These are phyloP conservation scores for Prillingera fragicola DNA, from an alignment of 1,284 basidiomycete species.

Conservation along the genomic window DNA sequence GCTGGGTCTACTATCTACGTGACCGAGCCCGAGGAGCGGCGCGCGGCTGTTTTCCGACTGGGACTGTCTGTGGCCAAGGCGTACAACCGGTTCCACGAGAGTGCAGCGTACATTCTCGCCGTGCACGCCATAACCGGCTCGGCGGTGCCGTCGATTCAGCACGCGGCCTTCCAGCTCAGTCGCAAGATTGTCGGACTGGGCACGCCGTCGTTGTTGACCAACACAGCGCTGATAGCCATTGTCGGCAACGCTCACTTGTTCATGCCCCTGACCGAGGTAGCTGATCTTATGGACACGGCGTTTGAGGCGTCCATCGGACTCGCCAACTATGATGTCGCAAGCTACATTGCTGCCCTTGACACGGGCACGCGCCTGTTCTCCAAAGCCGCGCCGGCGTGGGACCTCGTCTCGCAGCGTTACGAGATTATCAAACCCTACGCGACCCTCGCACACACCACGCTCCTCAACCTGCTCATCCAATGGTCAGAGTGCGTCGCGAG, in stretches of 20 bases:
- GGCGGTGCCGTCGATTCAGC: conserved; percentile 12
- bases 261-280: conserved; percentile 1
- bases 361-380: conserved; percentile 14
- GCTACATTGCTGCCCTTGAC: conserved; percentile 24
- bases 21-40: conserved; percentile 13
- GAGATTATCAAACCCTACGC: conserved; percentile 20
- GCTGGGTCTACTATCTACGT: conserved; percentile 30
- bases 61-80: conserved; percentile 22
- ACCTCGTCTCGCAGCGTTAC: conserved; percentile 14
- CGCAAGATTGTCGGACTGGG: conserved; percentile 7
- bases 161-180: conserved; percentile 9
- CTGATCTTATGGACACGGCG: conserved; percentile 2
- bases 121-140: conserved; percentile 19
- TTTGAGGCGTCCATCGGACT: conserved; percentile 20
- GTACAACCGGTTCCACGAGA: conserved; percentile 15
- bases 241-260: conserved; percentile 20
- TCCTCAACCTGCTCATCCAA: conserved; percentile 25
- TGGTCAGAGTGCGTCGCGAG: conserved; percentile 17
- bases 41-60: conserved; percentile 16
- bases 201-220: conserved; percentile 15
- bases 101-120: conserved; percentile 20
- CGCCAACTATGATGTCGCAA: conserved; percentile 29
- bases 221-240: conserved; percentile 13
- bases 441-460: conserved; percentile 7
- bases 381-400: conserved; percentile 7